Base-by-base conservation (phyloP, 306 rosid species). In the Morella rubra region DNA sequence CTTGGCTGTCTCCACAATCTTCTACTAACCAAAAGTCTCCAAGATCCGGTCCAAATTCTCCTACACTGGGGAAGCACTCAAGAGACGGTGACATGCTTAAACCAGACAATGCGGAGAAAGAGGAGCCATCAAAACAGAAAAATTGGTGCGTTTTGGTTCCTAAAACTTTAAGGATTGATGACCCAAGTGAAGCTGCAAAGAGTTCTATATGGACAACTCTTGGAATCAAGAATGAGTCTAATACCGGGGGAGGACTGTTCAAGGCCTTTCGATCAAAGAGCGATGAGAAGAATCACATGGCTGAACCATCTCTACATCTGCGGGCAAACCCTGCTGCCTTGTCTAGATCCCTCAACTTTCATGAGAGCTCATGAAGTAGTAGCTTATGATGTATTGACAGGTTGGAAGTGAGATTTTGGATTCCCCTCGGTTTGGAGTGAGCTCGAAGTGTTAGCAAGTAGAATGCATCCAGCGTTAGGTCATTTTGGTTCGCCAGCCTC, bases 151-250 rank as follows among this genome's bases (percentile, higher is more conserved):
- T 93, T 86, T 81, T 90, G 87, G 88, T 90, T 78, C 98, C 98
- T 0, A 93, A 91, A 85, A 93, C 97, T 0, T 83, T 93, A 22
- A 81, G 98, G 87, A 86, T 93, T n/a, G 96, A 87, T 79, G 96
- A 93, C 69, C 98, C 97, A 3, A 83, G 71, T 19, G 98, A 93
- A 68, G 97, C 98, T 78, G 97, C 97, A 20, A 93, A 87, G 93
- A 93, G 98, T 75, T 93, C 98, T 5, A 91, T 93, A 71, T 90
- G 98, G 98, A 88, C 89, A 42, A 91, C 98, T 37, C 96, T 93
- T 32, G 98, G 98, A 73, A 91, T 93, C 44, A 90, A 91, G 88
- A 91, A 93, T 54, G 98, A 93, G 73, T 78, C 93, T 45, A 44
- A 66, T 66, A 83, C 79, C 61, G 90, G 89, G 18, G 83, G 81